Evolutionary conservation across 352 stramenopile species (phyloP).

Genomic region (Globisporangium camurandrum): DNA sequence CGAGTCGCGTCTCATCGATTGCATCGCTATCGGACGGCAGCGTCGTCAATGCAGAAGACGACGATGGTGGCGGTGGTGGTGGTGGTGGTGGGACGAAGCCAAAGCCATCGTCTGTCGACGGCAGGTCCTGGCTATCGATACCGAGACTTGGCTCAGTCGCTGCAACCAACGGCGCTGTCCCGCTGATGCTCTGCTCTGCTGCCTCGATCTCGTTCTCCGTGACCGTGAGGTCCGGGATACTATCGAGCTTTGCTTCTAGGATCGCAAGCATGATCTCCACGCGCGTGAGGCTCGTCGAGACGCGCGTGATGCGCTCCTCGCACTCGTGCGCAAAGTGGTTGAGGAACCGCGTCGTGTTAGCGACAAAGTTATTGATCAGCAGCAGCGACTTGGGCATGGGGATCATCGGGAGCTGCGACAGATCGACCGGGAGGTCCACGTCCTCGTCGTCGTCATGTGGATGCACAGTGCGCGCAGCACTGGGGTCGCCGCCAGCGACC

Average conservation of each 20-base stretch:
- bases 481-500: slow-evolving; percentile 17
- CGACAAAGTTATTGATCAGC: slow-evolving; percentile 84
- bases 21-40: not conserved
- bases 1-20: not conserved
- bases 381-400: slow-evolving; percentile 71
- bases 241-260: slow-evolving; percentile 81
- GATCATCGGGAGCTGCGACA: slow-evolving; percentile 69
- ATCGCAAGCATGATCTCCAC: slow-evolving; percentile 82
- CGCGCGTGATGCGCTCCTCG: slow-evolving; percentile 67
- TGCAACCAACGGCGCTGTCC: slow-evolving; percentile 8
- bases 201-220: slow-evolving; percentile 51
- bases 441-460: slow-evolving; percentile 34
- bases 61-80: slow-evolving; percentile 18
- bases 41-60: no score
- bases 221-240: slow-evolving; percentile 70
- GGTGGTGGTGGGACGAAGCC: slow-evolving; percentile 32
- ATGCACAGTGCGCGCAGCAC: slow-evolving; percentile 5
- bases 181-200: slow-evolving; percentile 20
- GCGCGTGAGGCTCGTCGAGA: slow-evolving; percentile 67
- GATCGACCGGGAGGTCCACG: slow-evolving; percentile 63
- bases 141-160: slow-evolving; percentile 17
- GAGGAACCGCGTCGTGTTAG: slow-evolving; percentile 81
- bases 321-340: slow-evolving; percentile 83
- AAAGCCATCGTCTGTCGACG: slow-evolving; percentile 29
- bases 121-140: slow-evolving; percentile 63